Evolutionary conservation across 2,329 filamentous ascomycete genomes (phyloP).

Genomic region (Bipolaris sorokiniana): DNA sequence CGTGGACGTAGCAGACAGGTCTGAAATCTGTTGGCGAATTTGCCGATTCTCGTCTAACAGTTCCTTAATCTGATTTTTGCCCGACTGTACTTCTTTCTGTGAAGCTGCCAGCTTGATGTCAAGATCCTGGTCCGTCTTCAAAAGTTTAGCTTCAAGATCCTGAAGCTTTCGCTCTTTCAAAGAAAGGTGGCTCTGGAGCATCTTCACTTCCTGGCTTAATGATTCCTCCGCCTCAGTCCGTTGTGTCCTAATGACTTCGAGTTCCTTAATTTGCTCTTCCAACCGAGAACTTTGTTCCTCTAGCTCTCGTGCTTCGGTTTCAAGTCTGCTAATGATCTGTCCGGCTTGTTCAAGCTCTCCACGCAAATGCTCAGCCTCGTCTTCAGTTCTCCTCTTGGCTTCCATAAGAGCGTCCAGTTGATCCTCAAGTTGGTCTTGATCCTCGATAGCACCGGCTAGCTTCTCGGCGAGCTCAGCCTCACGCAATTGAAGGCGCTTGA

Average conservation of each 20-base stretch:
- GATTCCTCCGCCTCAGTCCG: conserved; percentile 77
- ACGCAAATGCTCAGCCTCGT: conserved; percentile 79
- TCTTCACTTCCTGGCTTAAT: conserved; percentile 82
- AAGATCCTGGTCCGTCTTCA: conserved; percentile 85
- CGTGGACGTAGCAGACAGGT: conserved; percentile 88
- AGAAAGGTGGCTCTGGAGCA: conserved; percentile 87
- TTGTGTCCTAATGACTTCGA: conserved; percentile 73
- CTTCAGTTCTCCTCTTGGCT: conserved; percentile 86
- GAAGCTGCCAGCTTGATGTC: conserved; percentile 81
- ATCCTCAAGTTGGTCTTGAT: conserved; percentile 92
- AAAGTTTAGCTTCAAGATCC: conserved; percentile 82
- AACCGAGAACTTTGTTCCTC: conserved; percentile 70
- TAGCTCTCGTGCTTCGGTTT: conserved; percentile 82
- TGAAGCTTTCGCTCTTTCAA: conserved; percentile 89
- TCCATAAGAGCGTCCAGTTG: conserved; percentile 88
- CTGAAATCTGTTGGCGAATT: conserved; percentile 81
- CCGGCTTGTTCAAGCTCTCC: conserved; percentile 91
- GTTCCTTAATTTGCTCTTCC: conserved; percentile 72
- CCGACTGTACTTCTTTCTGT: conserved; percentile 78
- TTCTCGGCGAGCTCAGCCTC: conserved; percentile 93
- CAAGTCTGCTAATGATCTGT: conserved; percentile 81
- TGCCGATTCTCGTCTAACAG: conserved; percentile 80
- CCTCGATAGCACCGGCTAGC: conserved; percentile 86
- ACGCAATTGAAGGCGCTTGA: conserved; percentile 91
- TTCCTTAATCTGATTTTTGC: conserved; percentile 76